A percentile compares a stretch with the other conserved stretches of the same genome.
Evolutionary conservation across 306 rosid species (phyloP).

Genomic region (Arachis stenosperma): DNA sequence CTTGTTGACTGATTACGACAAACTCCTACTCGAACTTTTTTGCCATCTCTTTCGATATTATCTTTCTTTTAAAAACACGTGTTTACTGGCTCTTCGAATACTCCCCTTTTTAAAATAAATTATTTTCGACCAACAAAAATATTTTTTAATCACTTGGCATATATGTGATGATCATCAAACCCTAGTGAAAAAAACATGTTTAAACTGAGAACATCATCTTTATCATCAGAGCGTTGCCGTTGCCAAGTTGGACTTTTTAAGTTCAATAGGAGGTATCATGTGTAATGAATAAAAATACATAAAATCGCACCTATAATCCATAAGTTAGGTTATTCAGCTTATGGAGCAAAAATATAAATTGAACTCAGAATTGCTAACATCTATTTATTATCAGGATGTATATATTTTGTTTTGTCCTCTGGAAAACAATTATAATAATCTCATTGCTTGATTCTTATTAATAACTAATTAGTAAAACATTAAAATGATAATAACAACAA

Average conservation of each 20-base stretch:
- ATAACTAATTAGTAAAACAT: too few species aligned
- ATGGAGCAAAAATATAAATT: neutral
- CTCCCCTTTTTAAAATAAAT: too few species aligned
- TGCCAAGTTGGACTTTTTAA: neutral
- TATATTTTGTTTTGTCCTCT: neutral
- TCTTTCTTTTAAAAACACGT: too few species aligned
- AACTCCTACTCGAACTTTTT: too few species aligned
- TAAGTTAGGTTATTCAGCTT: neutral
- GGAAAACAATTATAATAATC: too few species aligned
- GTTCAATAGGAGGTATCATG: neutral
- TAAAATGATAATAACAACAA: too few species aligned
- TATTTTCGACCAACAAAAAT: neutral
- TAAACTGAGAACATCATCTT: neutral
- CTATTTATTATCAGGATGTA: neutral
- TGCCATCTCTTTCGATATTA: too few species aligned
- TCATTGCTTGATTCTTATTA: too few species aligned
- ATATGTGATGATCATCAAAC: too few species aligned
- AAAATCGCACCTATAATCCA: neutral
- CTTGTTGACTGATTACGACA: too few species aligned
- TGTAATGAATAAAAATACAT: neutral
- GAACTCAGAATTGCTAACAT: neutral
- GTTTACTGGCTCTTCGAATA: too few species aligned
- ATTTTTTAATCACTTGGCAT: too few species aligned
- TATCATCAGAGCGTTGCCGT: neutral
- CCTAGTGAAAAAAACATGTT: neutral